A percentile compares a stretch with the other conserved stretches of the same genome.
Conservation (phyloP, 2,329 filamentous ascomycete species). For the Chrysosphaeria jannelii region DNA sequence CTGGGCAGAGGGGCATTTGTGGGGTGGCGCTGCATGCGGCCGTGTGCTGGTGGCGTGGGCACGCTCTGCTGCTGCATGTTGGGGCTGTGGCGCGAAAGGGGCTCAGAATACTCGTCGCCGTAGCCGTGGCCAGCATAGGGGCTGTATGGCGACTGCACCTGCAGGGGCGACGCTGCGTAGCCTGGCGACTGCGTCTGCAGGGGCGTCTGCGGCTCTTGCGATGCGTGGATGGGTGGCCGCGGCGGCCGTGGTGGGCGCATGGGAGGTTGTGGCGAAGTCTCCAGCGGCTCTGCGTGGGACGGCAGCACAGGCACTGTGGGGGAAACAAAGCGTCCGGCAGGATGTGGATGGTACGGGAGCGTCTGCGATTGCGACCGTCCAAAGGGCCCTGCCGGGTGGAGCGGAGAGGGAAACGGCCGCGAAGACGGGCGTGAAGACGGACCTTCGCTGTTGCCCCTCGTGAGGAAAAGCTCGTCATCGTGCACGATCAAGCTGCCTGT, state of each 20-base stretch:
- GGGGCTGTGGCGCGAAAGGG: constrained; percentile 7
- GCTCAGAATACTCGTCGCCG: constrained; percentile 5
- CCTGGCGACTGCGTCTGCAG: constrained; percentile 8
- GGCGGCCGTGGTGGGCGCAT: not conserved
- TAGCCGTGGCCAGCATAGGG: constrained; percentile 11
- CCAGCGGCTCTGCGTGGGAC: constrained; percentile 8
- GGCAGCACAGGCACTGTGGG: constrained; percentile 9
- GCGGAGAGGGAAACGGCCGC: constrained; percentile 2
- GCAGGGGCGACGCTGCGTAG: constrained; percentile 17
- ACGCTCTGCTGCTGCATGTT: constrained; percentile 8
- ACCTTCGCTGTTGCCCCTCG: too few relatives aligned
- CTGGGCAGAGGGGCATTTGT: constrained; percentile 29
- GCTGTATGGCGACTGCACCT: constrained; percentile 19
- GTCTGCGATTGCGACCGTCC: constrained; percentile 21
- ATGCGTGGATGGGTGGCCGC: not conserved
- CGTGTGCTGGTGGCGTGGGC: constrained; percentile 14
- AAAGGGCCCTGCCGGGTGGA: constrained; percentile 12
- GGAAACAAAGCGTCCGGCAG: constrained; percentile 10
- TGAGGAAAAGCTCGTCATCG: constrained; percentile 37
- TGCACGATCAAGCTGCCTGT: too few relatives aligned
- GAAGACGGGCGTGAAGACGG: constrained; percentile 6
- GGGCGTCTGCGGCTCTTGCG: constrained; percentile 9
- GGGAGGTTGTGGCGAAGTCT: constrained; percentile 3
- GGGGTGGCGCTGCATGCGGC: constrained; percentile 20
- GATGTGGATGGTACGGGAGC: constrained; percentile 11